Evolutionary conservation across 2,329 filamentous ascomycete species (phyloP), one percentile per base, ranked within the genome.

Genomic region (Neofusicoccum ribis): DNA sequence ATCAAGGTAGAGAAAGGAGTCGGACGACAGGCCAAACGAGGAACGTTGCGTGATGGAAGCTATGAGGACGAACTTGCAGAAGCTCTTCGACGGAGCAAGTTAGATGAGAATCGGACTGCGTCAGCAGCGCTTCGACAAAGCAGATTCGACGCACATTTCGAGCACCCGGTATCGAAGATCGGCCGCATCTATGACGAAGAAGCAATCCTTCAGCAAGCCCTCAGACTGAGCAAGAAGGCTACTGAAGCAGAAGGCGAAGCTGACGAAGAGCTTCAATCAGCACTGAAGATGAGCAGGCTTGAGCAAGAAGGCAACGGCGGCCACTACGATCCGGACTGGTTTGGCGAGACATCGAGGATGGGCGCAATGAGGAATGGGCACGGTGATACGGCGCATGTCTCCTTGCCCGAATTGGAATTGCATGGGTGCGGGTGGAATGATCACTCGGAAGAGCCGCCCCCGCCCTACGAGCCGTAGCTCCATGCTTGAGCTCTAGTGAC

Each of bases 271-370:
- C 56, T 60, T 37, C 41, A 23, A 36, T 5, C 20, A n/a, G 56
- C 31, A 37, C n/a, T 60, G n/a, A n/a, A 60, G 43, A 20, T 47
- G 31, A 47, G 56, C 56, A 60, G 12, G 31, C 12, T 20, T 14
- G 56, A 60, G 27, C 41, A 12, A 23, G 56, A 17, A 17, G 27
- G 44, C 31, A 20, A 17, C n/a, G 31, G 15, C 3, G 7, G 47
- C 11, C 2, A 15, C 27, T 47, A 63, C 27, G 50, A 63, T 14
- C 61, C 39, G 3, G 61, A 63, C 15, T 17, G 34, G 23, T 20
- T 54, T 37, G 61, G 49, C 3, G 61, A 63, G 23, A 44, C 49
- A n/a, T 54, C 49, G n/a, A 51, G 39, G 31, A 63, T 63, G 61
- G 56, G 56, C 3, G 41, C 43, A 17, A 60, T 60, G 43, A 60